A percentile compares a stretch with the other conserved stretches of the same genome.
Evolutionary conservation across 2,329 filamentous ascomycete genomes (phyloP).

Genomic region (Sporothrix protearum): DNA sequence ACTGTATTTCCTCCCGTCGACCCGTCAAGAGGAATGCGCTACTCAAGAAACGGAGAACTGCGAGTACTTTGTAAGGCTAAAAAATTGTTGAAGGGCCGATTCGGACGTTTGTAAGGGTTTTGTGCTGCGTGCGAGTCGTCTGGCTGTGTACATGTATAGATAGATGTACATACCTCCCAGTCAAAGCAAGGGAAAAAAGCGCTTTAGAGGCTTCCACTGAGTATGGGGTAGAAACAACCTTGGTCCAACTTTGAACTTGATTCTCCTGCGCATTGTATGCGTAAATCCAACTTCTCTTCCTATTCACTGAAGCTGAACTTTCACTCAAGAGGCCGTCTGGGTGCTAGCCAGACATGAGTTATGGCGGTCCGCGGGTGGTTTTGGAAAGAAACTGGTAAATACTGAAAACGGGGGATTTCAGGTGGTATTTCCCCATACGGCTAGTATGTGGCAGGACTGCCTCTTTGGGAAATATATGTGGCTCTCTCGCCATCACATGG

Average conservation of each 20-base stretch:
- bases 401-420: not conserved
- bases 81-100: not conserved
- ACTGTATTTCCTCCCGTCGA: not conserved
- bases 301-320: not conserved
- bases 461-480: constrained; percentile 7
- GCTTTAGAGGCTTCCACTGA: no score
- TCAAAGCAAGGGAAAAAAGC: not conserved
- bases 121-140: not conserved
- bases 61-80: not conserved
- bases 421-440: not conserved
- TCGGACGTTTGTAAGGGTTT: not conserved
- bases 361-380: not conserved
- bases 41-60: not conserved
- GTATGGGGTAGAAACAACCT: no score
- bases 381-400: not conserved
- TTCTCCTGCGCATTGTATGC: no score
- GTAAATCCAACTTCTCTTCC: not conserved
- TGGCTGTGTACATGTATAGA: no score
- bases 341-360: not conserved
- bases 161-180: not conserved
- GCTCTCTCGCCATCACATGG: constrained; percentile 12
- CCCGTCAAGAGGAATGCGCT: not conserved
- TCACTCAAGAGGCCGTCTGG: not conserved
- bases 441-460: not conserved
- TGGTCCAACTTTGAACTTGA: no score